Base-by-base conservation (phyloP, 768 basidiomycete species). In the Atractiella rhizophila region DNA sequence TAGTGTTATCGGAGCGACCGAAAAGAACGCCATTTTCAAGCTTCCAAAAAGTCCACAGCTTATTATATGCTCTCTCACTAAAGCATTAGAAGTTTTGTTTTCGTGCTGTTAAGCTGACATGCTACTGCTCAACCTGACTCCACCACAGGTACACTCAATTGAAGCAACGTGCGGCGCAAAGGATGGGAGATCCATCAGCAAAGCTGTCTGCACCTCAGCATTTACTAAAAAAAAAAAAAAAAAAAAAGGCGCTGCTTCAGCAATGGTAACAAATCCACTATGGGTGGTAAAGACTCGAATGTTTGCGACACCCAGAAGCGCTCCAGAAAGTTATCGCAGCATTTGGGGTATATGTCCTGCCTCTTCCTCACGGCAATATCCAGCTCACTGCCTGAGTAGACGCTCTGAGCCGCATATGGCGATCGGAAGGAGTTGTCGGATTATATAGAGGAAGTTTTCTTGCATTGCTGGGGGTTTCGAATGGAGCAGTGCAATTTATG, bases 201-300 rank as follows among this genome's bases (percentile, higher is more conserved):
- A 64, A 69, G 33, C 62, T 94, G 42, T 73, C 81, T 1, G 69
- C 83, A 1, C 69, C 70, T 2, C 66, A 75, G 51, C 83, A 82
- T 56, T 68, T 96, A 4, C 60, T 86, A 26, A 91, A n/a, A n/a
- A n/a, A n/a, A n/a, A n/a, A n/a, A n/a, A n/a, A n/a, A n/a, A n/a
- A n/a, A n/a, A n/a, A 11, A 28, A 50, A 96, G 88, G 88, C 63
- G 79, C 86, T 11, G 73, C 72, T 15, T 91, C 86, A 4, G 85
- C 91, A 1, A 63, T 96, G 53, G 67, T 91, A 56, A 98, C 88
- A 6, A 96, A 98, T 58, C 91, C 88, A 0, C 71, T 94, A 51
- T 96, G 88, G 88, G 77, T 96, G 12, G 77, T 96, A 41, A 79
- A 88, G 63, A 86, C 91, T 8, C 72, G 91, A 45, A 85, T 94